Base-by-base conservation (phyloP, 108 stramenopile genomes). In the Nitzschia palea region DNA sequence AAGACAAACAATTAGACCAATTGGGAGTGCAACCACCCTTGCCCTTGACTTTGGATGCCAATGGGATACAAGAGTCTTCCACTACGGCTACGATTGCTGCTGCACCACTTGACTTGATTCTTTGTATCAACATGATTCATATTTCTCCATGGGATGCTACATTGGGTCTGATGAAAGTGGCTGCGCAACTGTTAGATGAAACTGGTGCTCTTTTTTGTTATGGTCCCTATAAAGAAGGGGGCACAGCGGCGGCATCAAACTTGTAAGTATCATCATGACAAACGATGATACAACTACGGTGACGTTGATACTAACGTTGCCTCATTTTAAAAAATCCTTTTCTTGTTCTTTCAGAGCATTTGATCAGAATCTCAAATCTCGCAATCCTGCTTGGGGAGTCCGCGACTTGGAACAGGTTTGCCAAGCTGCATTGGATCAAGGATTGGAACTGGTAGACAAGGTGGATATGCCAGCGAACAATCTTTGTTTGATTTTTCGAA, bases 381-480 rank as follows among this genome's bases (percentile, higher is more conserved):
- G 65, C 51, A 66, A 94, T 76, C 45, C 84, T 5, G 20, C 36
- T 4, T 91, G 80, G 80, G 89, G 93, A 26, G 65, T 94, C 9
- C 76, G 93, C 31, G 59, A 91, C 63, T 65, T 94, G 53, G 88
- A 89, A 47, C 80, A 86, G 27, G 93, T 91, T 2, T 35, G 78
- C 4, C 64, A 80, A 17, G 73, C 64, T 33, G 93, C 90, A 12
- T 44, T 80, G 26, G 29, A 62, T 2, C 51, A 80, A 37, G 88
- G 86, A 4, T 59, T 94, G 23, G 71, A 76, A 40, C 71, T 80
- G 18, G 50, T 80, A 0, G 64, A 86, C 32, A 68, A 42, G 30
- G 70, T 89, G 20, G 90, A 89, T n/a, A 94, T 94, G 93, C 93
- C 93, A 32, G 81, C 93, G 15, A 89, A 94, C 66, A 94, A 94